Conservation (phyloP, 2,329 filamentous ascomycete genomes). For the Penicillium brevicompactum region DNA sequence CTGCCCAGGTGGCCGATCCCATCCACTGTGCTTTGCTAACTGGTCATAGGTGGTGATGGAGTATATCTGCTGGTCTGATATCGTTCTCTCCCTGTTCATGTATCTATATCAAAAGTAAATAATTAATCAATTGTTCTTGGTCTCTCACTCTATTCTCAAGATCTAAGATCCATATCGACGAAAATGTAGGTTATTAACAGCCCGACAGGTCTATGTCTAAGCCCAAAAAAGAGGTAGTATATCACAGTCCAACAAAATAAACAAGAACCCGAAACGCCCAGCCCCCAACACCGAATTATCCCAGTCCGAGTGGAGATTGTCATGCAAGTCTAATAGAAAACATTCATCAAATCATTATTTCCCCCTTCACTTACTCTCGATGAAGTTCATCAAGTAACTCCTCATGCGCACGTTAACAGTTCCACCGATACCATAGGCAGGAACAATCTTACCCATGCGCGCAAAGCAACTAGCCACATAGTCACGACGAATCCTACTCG, state of each 20-base stretch:
- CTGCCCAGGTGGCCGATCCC: background rate
- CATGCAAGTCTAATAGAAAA: slow-evolving; percentile 3
- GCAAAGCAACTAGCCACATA: slow-evolving; percentile 75
- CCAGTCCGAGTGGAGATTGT: slow-evolving; percentile 9
- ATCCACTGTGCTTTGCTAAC: background rate
- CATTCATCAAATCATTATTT: background rate
- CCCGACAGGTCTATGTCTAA: background rate
- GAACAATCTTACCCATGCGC: slow-evolving; percentile 80
- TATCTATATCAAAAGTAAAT: background rate
- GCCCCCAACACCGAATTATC: background rate
- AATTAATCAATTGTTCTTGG: background rate
- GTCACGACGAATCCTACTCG: slow-evolving; percentile 68
- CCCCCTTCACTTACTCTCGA: slow-evolving; percentile 47
- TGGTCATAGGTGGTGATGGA: slow-evolving; percentile 12
- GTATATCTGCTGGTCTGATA: slow-evolving; percentile 1
- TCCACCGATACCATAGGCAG: slow-evolving; percentile 85
- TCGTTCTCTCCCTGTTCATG: background rate
- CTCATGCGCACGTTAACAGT: slow-evolving; percentile 79
- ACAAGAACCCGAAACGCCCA: background rate
- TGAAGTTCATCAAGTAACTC: slow-evolving; percentile 63
- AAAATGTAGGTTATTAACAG: background rate
- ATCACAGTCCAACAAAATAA: background rate
- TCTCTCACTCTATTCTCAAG: no score
- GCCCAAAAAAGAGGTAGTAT: background rate
- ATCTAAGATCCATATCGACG: background rate